These are phyloP conservation scores for Hamamelis virginiana DNA, from an alignment of 164 flowering plant species.

Conservation along the genomic window DNA sequence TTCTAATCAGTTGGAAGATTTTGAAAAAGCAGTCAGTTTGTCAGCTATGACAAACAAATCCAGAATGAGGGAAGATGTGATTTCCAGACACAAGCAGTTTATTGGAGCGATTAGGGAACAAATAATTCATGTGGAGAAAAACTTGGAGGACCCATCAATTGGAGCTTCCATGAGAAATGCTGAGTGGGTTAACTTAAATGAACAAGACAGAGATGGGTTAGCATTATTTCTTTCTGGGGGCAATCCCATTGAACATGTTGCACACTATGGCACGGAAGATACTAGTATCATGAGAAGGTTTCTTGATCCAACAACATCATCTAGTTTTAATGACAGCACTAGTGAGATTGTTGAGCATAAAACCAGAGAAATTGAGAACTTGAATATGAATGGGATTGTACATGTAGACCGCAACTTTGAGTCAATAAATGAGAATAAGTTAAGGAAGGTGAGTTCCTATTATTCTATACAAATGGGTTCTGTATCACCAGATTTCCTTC, in stretches of 20 bases:
- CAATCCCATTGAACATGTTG: conserved; percentile 13
- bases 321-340: conserved; percentile 25
- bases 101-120: conserved; percentile 50
- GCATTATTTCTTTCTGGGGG: conserved; percentile 53
- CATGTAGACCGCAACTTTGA: conserved; percentile 19
- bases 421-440: conserved; percentile 13
- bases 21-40: conserved; percentile 42
- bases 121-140: conserved; percentile 35
- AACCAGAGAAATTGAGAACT: conserved; percentile 22
- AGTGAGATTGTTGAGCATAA: conserved; percentile 42
- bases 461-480: conserved; percentile 18
- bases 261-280: conserved; percentile 19
- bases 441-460: conserved; percentile 31
- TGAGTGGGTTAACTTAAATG: conserved; percentile 37
- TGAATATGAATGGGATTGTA: conserved; percentile 21
- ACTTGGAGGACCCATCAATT: conserved; percentile 24
- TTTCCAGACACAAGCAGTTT: conserved; percentile 46
- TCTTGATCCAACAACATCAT: conserved; percentile 34
- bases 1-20: conserved; percentile 51
- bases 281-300: conserved; percentile 34
- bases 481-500: conserved; percentile 19
- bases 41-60: conserved; percentile 28
- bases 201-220: conserved; percentile 49
- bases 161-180: conserved; percentile 20
- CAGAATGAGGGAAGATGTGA: conserved; percentile 26